These are phyloP conservation scores for Tuber borchii DNA, from an alignment of 495 filamentous ascomycete genomes.

Conservation along the genomic window DNA sequence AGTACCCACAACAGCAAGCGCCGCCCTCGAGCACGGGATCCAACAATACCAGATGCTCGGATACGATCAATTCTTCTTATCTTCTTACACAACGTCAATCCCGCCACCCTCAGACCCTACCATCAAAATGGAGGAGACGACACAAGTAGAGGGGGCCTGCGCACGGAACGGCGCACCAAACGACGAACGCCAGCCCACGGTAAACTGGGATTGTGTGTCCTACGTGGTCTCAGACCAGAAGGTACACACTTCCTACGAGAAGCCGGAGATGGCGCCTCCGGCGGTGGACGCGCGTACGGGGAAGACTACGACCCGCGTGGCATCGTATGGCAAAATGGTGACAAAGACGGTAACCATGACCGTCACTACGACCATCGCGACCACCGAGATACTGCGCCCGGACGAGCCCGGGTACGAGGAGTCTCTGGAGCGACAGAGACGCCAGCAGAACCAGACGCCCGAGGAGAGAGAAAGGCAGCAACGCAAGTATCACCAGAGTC, in stretches of 20 bases:
- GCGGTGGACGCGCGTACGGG: constrained; percentile 14
- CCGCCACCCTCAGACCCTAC: constrained; percentile 11
- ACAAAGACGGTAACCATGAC: constrained; percentile 40
- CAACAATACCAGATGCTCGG: constrained; percentile 16
- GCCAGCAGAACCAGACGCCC: constrained; percentile 24
- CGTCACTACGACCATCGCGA: constrained; percentile 39
- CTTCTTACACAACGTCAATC: constrained; percentile 25
- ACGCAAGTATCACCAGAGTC: constrained; percentile 29
- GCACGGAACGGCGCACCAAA: not conserved
- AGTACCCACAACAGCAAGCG: not conserved
- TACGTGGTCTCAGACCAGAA: constrained; percentile 40
- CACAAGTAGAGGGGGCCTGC: not conserved
- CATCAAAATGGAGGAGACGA: constrained; percentile 3
- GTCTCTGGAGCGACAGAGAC: constrained; percentile 33
- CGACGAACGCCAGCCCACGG: constrained; percentile 20
- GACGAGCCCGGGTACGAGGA: constrained; percentile 31
- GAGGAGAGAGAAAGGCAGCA: constrained; percentile 27
- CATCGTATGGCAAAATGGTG: constrained; percentile 36
- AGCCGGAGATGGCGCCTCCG: constrained; percentile 27
- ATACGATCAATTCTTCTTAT: constrained; percentile 23
- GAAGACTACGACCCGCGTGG: constrained; percentile 18
- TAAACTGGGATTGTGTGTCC: constrained; percentile 40
- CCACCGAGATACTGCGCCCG: constrained; percentile 37
- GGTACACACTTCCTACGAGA: constrained; percentile 35
- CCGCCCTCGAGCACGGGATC: constrained; percentile 19